A percentile compares a stretch with the other conserved stretches of the same genome.
Conservation (phyloP, 2,329 filamentous ascomycete species). For the Ascocoryne sarcoides region DNA sequence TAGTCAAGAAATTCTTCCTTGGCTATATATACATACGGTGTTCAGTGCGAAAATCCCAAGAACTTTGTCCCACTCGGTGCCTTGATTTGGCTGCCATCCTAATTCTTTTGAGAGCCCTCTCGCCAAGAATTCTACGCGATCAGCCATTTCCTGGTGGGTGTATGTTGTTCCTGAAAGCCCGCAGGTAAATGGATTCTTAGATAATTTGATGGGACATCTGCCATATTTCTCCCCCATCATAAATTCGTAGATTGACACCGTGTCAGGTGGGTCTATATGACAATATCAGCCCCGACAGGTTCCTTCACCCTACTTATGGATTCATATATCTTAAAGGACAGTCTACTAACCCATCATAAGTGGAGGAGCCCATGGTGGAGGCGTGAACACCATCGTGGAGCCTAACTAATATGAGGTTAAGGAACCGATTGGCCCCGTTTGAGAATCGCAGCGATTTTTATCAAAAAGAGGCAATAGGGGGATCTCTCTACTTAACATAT, state of each 20-base stretch:
- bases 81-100: constrained; percentile 59
- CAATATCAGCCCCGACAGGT: neutral
- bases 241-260: constrained; percentile 67
- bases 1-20: neutral
- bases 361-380: constrained; percentile 52
- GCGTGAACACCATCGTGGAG: constrained; percentile 38
- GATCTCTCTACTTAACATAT: too few species aligned
- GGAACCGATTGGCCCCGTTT: too few species aligned
- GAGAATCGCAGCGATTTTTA: too few species aligned
- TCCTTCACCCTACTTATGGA: neutral
- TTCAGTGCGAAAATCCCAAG: constrained; percentile 72
- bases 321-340: too few species aligned
- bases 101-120: constrained; percentile 62
- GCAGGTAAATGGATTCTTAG: constrained; percentile 66
- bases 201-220: constrained; percentile 51
- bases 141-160: constrained; percentile 51
- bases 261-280: constrained; percentile 45
- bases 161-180: constrained; percentile 63
- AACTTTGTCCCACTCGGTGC: constrained; percentile 75
- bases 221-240: constrained; percentile 66
- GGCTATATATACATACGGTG: constrained; percentile 43
- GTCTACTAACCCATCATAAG: constrained; percentile 44
- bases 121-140: constrained; percentile 58
- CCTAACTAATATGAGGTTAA: too few species aligned
- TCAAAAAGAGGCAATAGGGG: too few species aligned